phyloP scores from a whole-genome alignment of 257 asterid genomes.

The Paulownia fortunei region DNA sequence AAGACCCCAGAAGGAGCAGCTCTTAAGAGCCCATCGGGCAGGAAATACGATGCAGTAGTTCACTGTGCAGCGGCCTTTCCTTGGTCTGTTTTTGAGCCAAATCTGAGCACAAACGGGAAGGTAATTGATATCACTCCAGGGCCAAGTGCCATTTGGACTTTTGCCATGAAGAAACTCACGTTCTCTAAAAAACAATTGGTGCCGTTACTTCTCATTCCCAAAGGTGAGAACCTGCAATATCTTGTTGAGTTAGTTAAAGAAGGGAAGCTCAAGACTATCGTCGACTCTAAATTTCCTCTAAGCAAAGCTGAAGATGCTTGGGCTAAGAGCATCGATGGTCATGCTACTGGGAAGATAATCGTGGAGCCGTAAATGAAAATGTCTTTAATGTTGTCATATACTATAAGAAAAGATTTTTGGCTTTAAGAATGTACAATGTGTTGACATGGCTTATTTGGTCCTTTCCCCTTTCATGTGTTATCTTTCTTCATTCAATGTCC shows the following conservation, averaged over 20 bases:
- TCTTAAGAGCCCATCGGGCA: constrained; percentile 71
- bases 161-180: constrained; percentile 55
- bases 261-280: constrained; percentile 56
- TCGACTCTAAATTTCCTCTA: constrained; percentile 59
- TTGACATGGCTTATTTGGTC: too few relatives aligned
- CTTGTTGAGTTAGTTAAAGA: constrained; percentile 56
- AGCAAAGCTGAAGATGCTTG: constrained; percentile 67
- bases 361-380: constrained; percentile 39
- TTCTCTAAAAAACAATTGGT: constrained; percentile 57
- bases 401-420: too few relatives aligned
- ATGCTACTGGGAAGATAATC: constrained; percentile 66
- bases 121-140: constrained; percentile 69
- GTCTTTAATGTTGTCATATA: too few relatives aligned
- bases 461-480: too few relatives aligned
- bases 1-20: constrained; percentile 72
- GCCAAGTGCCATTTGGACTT: constrained; percentile 55
- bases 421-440: too few relatives aligned
- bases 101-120: constrained; percentile 51
- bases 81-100: constrained; percentile 67
- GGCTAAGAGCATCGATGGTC: constrained; percentile 67
- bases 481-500: too few relatives aligned
- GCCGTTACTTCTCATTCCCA: constrained; percentile 50
- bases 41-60: constrained; percentile 62
- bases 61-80: constrained; percentile 59
- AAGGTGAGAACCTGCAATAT: constrained; percentile 46